These are phyloP conservation scores for Candida maltosa DNA, from an alignment of 805 yeast genomes.

Conservation along the genomic window DNA sequence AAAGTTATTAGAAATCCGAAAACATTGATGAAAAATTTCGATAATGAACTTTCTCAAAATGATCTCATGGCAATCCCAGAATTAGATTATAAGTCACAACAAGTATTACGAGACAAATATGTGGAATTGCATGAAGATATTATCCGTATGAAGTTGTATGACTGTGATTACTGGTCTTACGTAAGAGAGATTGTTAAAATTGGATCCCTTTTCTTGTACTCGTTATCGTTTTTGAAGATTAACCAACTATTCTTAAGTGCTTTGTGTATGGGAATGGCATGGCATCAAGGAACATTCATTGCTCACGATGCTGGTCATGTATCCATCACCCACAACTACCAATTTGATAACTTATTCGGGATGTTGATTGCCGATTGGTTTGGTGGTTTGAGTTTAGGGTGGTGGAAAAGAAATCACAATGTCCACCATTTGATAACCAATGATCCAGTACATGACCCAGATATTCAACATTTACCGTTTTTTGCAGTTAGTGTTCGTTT, in stretches of 20 bases:
- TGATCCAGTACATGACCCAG: constrained; percentile 93
- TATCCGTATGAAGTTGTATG: constrained; percentile 57
- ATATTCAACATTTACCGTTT: constrained; percentile 88
- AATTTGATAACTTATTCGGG: constrained; percentile 71
- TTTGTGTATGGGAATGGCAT: constrained; percentile 62
- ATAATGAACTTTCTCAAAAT: constrained; percentile 48
- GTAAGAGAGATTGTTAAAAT: constrained; percentile 67
- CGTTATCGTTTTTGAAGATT: constrained; percentile 47
- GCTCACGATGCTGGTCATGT: constrained; percentile 92
- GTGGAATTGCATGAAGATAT: constrained; percentile 55
- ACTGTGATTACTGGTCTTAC: constrained; percentile 73
- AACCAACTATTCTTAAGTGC: constrained; percentile 56
- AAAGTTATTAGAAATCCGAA: constrained; percentile 52
- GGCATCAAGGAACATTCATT: constrained; percentile 88
- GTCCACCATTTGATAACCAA: constrained; percentile 92
- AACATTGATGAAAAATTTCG: constrained; percentile 52
- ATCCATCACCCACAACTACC: constrained; percentile 77
- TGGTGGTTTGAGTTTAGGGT: constrained; percentile 88
- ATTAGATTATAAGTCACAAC: constrained; percentile 67
- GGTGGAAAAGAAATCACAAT: constrained; percentile 95
- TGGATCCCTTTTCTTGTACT: constrained; percentile 45
- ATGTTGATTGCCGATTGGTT: constrained; percentile 69
- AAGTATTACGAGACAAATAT: constrained; percentile 52
- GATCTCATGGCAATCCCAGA: constrained; percentile 61
- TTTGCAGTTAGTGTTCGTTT: constrained; percentile 79